Conservation (phyloP, 2,329 filamentous ascomycete species). For the Paracorniculantispora psalliotae region DNA sequence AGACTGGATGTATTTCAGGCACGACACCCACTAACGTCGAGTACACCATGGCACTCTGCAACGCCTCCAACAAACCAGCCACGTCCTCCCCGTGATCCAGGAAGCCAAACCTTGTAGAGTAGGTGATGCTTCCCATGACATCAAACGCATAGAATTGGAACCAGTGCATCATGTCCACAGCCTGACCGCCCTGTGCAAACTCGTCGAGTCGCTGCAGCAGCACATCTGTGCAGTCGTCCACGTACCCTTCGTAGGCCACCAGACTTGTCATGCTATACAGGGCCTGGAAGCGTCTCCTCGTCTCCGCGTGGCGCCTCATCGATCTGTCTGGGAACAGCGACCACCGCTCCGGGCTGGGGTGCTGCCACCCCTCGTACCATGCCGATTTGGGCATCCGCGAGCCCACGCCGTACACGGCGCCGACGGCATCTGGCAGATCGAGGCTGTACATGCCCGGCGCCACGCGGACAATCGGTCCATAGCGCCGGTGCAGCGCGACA, state of each 20-base stretch:
- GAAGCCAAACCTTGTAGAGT: conserved; percentile 36
- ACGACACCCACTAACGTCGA: conserved; percentile 22
- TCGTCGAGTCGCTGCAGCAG: conserved; percentile 34
- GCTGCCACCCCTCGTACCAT: conserved; percentile 23
- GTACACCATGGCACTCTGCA: conserved; percentile 22
- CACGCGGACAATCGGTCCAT: conserved; percentile 36
- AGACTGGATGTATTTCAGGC: conserved; percentile 15
- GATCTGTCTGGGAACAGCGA: conserved; percentile 30
- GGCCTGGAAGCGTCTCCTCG: conserved; percentile 36
- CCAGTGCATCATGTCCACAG: conserved; percentile 34
- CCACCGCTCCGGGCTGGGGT: conserved; percentile 20
- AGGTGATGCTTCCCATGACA: conserved; percentile 47
- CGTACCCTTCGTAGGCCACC: conserved; percentile 43
- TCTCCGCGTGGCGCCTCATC: conserved; percentile 31
- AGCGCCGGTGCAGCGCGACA: conserved; percentile 33
- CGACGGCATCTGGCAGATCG: conserved; percentile 31
- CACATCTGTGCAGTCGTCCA: conserved; percentile 41
- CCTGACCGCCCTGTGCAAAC: conserved; percentile 24
- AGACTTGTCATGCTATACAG: conserved; percentile 45
- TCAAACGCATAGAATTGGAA: conserved; percentile 46
- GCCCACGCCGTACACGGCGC: conserved; percentile 36
- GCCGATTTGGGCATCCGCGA: conserved; percentile 25
- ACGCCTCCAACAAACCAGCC: conserved; percentile 32
- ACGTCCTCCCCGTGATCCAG: conserved; percentile 42
- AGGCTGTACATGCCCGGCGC: conserved; percentile 38